Evolutionary conservation across 2,329 filamentous ascomycete species (phyloP).

Genomic region (Mollisia scopiformis): DNA sequence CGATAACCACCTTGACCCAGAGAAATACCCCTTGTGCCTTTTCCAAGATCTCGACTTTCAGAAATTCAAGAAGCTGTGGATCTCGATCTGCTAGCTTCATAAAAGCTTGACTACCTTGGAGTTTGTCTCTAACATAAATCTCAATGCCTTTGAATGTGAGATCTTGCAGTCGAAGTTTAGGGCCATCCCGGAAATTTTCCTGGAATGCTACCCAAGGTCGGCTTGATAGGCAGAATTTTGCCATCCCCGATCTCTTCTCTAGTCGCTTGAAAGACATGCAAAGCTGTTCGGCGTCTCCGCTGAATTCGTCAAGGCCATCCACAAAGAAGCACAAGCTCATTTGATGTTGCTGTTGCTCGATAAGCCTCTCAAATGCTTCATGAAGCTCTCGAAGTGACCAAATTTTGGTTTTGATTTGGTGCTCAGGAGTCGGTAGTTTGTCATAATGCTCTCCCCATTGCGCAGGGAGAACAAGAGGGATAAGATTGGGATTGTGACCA

Average conservation of each 20-base stretch:
- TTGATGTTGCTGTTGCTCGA: not conserved
- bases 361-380: not conserved
- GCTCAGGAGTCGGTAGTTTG: not conserved
- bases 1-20: not conserved
- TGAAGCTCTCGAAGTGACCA: not conserved
- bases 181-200: conserved; percentile 1
- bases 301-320: conserved; percentile 19
- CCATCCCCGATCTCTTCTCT: not conserved
- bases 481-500: not conserved
- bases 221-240: conserved; percentile 14
- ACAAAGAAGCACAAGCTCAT: conserved; percentile 5
- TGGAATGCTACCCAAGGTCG: conserved; percentile 7
- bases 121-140: conserved; percentile 1
- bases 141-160: conserved; percentile 6
- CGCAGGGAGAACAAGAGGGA: not conserved
- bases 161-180: conserved; percentile 7
- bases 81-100: not conserved
- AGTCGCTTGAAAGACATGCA: not conserved
- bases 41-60: not conserved
- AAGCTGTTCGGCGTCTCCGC: conserved; percentile 3
- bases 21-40: not conserved
- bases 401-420: not conserved
- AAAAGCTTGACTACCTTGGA: not conserved
- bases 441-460: not conserved
- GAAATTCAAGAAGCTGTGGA: no score